Base-by-base conservation (phyloP, 2,329 filamentous ascomycete species). In the Triangularia setosa region DNA sequence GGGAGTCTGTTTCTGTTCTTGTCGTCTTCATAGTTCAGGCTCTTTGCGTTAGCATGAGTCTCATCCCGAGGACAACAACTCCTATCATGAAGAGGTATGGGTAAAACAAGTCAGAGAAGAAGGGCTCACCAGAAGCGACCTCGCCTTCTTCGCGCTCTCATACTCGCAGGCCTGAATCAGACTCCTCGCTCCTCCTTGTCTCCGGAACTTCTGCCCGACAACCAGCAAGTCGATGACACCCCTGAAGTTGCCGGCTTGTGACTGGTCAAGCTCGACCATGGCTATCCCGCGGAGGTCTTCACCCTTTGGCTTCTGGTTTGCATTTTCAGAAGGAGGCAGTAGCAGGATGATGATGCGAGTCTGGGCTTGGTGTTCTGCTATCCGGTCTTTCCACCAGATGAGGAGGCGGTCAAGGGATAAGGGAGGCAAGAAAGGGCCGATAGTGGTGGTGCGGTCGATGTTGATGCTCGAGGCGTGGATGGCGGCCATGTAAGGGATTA, bases 381-480 rank as follows among this genome's bases (percentile, higher is more conserved):
- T 80, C 24, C 80, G 76, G 23, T 79, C 77, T 70, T 82, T 81
- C 86, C 86, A 89, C 79, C 82, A 88, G 8, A 76, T 69, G 28
- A 84, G 75, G 44, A 89, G 81, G 71, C 84, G 84, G 40, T 81
- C 77, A 71, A 84, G 79, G 57, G 80, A 80, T 33, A 88, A 75
- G 0, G 86, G 86, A n/a, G 84, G 84, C 14, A 86, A 77, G 71
- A 88, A 89, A 4, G 80, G 84, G 25, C 83, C 83, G 35, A 85
- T 79, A 33, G 21, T n/a, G 24, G 58, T 21, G 67, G 81, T 83
- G 70, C 80, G 78, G 74, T 86, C 85, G 65, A 81, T 76, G 4
- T 81, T 83, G 72, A 89, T 86, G 75, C 85, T 87, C 14, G 81
- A 79, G 64, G 80, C 82, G 68, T 88, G 86, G 24, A 89, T 78